Conservation (phyloP, 1,284 basidiomycete species). For the Sphagnurus paluster region DNA sequence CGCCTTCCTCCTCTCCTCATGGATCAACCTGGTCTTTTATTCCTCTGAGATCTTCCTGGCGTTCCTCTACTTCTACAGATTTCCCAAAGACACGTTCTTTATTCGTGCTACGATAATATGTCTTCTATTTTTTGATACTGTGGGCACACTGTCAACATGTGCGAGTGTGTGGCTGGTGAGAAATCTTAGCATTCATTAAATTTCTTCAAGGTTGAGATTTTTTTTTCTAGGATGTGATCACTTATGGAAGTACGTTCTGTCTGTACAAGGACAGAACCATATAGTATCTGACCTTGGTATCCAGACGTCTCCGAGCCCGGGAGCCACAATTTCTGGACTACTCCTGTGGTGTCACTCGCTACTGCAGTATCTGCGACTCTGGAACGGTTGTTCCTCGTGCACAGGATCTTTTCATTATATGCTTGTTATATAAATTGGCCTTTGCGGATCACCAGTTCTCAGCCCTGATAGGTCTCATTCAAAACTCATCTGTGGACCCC, state of each 20-base stretch:
- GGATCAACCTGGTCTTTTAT: conserved; percentile 5
- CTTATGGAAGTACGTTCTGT: background rate
- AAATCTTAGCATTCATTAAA: background rate
- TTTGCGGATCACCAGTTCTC: too few relatives aligned
- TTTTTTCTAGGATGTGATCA: background rate
- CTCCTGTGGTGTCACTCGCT: conserved; percentile 7
- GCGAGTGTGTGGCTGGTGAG: conserved; percentile 1
- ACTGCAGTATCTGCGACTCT: conserved; percentile 6
- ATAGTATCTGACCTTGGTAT: background rate
- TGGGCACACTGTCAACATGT: background rate
- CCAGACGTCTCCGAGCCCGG: background rate
- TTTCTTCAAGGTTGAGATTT: background rate
- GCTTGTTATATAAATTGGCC: background rate
- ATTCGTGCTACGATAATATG: background rate
- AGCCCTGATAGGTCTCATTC: background rate
- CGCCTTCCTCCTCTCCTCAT: conserved; percentile 2
- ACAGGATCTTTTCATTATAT: conserved; percentile 7
- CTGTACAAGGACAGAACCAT: background rate
- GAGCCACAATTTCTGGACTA: conserved; percentile 11
- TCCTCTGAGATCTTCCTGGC: background rate
- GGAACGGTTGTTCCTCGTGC: conserved; percentile 13
- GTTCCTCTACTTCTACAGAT: background rate
- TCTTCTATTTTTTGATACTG: background rate
- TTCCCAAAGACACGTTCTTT: background rate
- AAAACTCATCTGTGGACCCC: conserved; percentile 2